Evolutionary conservation across 2,329 filamentous ascomycete species (phyloP).

Genomic region (Pochonia chlamydosporia): DNA sequence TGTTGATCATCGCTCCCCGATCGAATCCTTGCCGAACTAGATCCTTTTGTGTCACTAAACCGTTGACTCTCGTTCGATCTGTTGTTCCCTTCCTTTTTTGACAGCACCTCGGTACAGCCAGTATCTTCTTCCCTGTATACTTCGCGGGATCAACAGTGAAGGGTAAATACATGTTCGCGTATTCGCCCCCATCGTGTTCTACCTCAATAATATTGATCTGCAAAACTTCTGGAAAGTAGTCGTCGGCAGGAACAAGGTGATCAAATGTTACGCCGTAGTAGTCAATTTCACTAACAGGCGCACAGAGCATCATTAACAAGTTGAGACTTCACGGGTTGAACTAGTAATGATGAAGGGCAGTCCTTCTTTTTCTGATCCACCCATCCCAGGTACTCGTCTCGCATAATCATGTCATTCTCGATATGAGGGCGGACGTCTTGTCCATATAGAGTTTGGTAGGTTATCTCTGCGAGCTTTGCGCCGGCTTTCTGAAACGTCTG

Average conservation of each 20-base stretch:
- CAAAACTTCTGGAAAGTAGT: slow-evolving; percentile 32
- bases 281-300: background rate
- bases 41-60: too few relatives aligned
- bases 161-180: slow-evolving; percentile 27
- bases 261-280: slow-evolving; percentile 35
- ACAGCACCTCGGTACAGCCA: slow-evolving; percentile 35
- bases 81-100: slow-evolving; percentile 15
- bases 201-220: slow-evolving; percentile 37
- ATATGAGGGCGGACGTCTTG: background rate
- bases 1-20: too few relatives aligned
- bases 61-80: background rate
- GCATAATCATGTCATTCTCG: slow-evolving; percentile 10
- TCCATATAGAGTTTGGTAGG: slow-evolving; percentile 12
- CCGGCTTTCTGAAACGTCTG: slow-evolving; percentile 12
- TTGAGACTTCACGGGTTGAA: too few relatives aligned
- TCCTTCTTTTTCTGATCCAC: background rate
- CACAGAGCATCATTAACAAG: too few relatives aligned
- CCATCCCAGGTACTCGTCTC: slow-evolving; percentile 16
- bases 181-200: slow-evolving; percentile 22
- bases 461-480: slow-evolving; percentile 10
- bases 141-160: slow-evolving; percentile 29
- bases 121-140: slow-evolving; percentile 31
- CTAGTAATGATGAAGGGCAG: too few relatives aligned
- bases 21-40: too few relatives aligned
- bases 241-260: slow-evolving; percentile 27